phyloP scores from a whole-genome alignment of 495 filamentous ascomycete species.

The Lophium mytilinum region DNA sequence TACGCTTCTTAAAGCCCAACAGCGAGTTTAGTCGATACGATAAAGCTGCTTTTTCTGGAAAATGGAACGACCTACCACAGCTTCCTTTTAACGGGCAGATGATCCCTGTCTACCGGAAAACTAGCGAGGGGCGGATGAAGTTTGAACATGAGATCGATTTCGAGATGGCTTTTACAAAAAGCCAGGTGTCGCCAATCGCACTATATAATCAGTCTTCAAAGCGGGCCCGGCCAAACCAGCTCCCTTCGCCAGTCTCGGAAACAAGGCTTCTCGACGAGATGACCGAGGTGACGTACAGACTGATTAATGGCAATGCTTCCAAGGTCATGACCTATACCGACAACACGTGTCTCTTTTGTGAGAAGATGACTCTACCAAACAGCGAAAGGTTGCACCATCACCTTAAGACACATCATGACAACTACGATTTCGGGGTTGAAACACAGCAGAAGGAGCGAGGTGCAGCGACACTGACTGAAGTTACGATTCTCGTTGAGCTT shows the following conservation, averaged over 20 bases:
- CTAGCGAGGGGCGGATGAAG: not conserved
- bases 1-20: not conserved
- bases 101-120: not conserved
- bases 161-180: not conserved
- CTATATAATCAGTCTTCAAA: not conserved
- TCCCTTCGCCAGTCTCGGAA: not conserved
- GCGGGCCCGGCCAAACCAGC: not conserved
- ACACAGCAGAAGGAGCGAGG: not conserved
- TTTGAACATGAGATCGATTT: not conserved
- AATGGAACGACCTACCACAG: constrained; percentile 2
- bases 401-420: not conserved
- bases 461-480: not conserved
- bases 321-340: not conserved
- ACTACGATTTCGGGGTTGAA: not conserved
- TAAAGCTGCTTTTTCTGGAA: not conserved
- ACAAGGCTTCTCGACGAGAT: not conserved
- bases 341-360: not conserved
- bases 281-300: not conserved
- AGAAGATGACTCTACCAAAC: not conserved
- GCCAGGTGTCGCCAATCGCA: not conserved
- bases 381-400: not conserved
- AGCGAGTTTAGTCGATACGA: not conserved
- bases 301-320: not conserved
- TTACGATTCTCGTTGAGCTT: not conserved
- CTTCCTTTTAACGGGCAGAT: not conserved